Evolutionary conservation across 2,329 filamentous ascomycete species (phyloP), one percentile per base, ranked within the genome.

Genomic region (Trichoderma asperellum): DNA sequence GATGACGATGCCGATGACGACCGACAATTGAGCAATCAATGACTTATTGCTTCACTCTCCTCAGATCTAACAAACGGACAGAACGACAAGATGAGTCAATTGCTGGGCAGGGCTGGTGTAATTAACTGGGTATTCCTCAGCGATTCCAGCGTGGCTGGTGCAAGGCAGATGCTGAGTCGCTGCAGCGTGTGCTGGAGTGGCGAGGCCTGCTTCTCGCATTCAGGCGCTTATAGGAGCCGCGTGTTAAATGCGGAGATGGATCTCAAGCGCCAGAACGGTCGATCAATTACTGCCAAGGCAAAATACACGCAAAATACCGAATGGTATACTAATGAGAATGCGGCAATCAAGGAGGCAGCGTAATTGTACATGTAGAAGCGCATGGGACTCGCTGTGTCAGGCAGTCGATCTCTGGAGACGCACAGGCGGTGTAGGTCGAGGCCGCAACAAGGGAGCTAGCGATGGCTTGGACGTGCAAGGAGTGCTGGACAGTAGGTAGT

Each of bases 371-470:
- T 60, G 40, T 10, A 43, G 49, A 34, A 37, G 53, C 29, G 29
- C 43, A 56, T 21, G 29, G 5, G 21, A 40, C 27, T 65, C 24
- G 47, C 49, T 37, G 34, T 24, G 32, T 61, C 47, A 43, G 49
- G 52, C 37, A 58, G 63, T 27, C 37, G 53, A 58, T 47, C 40
- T 60, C n/a, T 56, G 37, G 49, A 37, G 59, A 40, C 53, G 29
- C n/a, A 69, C 67, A 35, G 67, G 67, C 67, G 67, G 67, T 69
- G 67, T 64, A 64, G 67, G 59, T 53, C 35, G 59, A 64, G 58
- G 18, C 55, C 53, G 63, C 32, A 49, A 34, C 37, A 27, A 40
- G 47, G n/a, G 32, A 52, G 60, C 49, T 29, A 40, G 27, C 35
- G 49, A 37, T 35, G 16, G 60, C 34, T 34, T 63, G 29, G 40